These are phyloP conservation scores for Cladosporium halotolerans DNA, from an alignment of 2,329 filamentous ascomycete species.

Conservation along the genomic window DNA sequence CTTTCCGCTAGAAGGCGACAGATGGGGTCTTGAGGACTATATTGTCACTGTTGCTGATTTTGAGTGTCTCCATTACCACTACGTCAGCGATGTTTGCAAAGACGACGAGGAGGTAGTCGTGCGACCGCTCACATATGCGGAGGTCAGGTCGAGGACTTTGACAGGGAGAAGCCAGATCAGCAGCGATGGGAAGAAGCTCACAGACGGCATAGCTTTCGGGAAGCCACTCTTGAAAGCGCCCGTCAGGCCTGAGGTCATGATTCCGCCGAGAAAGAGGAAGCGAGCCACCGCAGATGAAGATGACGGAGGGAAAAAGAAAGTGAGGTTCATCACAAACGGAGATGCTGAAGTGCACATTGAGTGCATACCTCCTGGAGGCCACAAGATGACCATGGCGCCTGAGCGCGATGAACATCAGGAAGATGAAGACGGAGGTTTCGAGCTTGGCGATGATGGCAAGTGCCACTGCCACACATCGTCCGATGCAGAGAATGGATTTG, in stretches of 20 bases:
- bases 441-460: slow-evolving; percentile 10
- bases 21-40: slow-evolving; percentile 90
- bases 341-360: not conserved
- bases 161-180: slow-evolving; percentile 79
- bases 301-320: slow-evolving; percentile 23
- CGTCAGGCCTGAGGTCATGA: slow-evolving; percentile 31
- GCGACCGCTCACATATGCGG: slow-evolving; percentile 67
- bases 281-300: slow-evolving; percentile 29
- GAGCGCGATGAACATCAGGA: slow-evolving; percentile 36
- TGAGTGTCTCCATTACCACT: slow-evolving; percentile 82
- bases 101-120: slow-evolving; percentile 82
- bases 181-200: slow-evolving; percentile 67
- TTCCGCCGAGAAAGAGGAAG: slow-evolving; percentile 26
- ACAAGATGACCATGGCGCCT: slow-evolving; percentile 14
- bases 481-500: not conserved
- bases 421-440: slow-evolving; percentile 18
- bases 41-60: slow-evolving; percentile 71
- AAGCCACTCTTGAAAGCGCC: slow-evolving; percentile 46
- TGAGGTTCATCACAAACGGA: slow-evolving; percentile 2
- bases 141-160: slow-evolving; percentile 65
- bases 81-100: slow-evolving; percentile 62
- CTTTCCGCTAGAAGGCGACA: slow-evolving; percentile 70
- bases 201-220: slow-evolving; percentile 82
- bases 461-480: not conserved
- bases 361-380: not conserved